phyloP scores from a whole-genome alignment of 192 early-diverging fungal genomes.

The Coemansia sp. region DNA sequence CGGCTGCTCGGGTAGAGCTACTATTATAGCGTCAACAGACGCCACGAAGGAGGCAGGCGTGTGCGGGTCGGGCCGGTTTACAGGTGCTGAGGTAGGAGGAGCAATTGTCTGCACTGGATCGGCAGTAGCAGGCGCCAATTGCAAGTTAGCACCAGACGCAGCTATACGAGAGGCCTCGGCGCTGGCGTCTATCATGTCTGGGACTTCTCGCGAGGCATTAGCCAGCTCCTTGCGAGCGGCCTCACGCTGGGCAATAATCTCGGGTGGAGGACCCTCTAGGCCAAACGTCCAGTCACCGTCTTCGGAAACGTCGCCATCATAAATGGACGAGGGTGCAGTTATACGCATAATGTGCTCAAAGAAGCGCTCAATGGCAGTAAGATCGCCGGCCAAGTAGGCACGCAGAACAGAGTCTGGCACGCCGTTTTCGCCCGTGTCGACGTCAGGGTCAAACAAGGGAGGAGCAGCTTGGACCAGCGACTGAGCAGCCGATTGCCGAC shows the following conservation, averaged over 20 bases:
- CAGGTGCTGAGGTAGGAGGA: not conserved
- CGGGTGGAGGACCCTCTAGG: slow-evolving; percentile 47
- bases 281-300: slow-evolving; percentile 58
- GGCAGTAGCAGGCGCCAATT: not conserved
- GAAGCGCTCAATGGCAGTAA: slow-evolving; percentile 52
- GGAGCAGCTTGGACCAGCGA: slow-evolving; percentile 10
- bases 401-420: slow-evolving; percentile 54
- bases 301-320: slow-evolving; percentile 39
- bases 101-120: not conserved
- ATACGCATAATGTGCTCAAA: slow-evolving; percentile 55
- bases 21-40: not conserved
- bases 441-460: slow-evolving; percentile 35
- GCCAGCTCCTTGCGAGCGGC: slow-evolving; percentile 14
- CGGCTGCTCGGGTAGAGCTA: not conserved
- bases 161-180: slow-evolving; percentile 28
- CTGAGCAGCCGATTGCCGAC: slow-evolving; percentile 21
- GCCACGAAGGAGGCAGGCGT: not conserved
- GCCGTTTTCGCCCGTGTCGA: slow-evolving; percentile 40
- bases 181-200: slow-evolving; percentile 44
- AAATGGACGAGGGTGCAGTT: slow-evolving; percentile 44
- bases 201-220: slow-evolving; percentile 32
- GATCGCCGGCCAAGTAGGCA: slow-evolving; percentile 51
- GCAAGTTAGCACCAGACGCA: slow-evolving; percentile 13
- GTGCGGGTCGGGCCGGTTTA: not conserved
- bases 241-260: slow-evolving; percentile 24